Percentiles rank a stretch among this genome's conserved stretches.
phyloP scores from a whole-genome alignment of 2,329 filamentous ascomycete genomes.

The Colletotrichum spinosum region DNA sequence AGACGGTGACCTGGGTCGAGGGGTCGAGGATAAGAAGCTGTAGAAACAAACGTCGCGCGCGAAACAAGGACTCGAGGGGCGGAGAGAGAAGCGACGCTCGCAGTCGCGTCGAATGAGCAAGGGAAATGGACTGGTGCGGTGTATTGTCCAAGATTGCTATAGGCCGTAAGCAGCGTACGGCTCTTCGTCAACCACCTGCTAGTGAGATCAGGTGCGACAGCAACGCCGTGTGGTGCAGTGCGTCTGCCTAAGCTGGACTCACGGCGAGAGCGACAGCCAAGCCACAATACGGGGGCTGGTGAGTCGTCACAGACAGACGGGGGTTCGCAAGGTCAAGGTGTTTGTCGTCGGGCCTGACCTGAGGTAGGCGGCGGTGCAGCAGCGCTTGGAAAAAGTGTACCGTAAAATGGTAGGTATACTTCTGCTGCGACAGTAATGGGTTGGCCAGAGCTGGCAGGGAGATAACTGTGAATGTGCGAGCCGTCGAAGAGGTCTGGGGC shows the following conservation, averaged over 20 bases:
- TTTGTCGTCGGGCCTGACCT: constrained; percentile 22
- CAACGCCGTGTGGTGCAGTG: constrained; percentile 5
- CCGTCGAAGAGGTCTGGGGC: neutral
- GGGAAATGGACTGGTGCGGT: neutral
- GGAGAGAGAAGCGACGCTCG: neutral
- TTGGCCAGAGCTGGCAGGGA: no score
- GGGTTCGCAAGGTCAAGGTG: constrained; percentile 15
- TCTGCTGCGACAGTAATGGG: no score
- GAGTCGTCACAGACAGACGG: constrained; percentile 25
- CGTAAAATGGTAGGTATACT: no score
- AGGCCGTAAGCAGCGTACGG: constrained; percentile 9
- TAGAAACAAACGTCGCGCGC: constrained; percentile 20
- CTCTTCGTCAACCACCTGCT: neutral
- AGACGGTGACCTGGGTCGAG: constrained; percentile 23
- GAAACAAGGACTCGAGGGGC: constrained; percentile 7
- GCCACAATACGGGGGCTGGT: constrained; percentile 37
- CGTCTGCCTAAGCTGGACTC: constrained; percentile 7
- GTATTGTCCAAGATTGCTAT: constrained; percentile 1
- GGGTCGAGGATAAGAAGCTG: constrained; percentile 10
- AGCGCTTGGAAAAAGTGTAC: neutral
- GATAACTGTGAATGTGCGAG: no score
- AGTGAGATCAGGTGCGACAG: constrained; percentile 10
- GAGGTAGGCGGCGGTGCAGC: constrained; percentile 18
- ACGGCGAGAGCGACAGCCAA: constrained; percentile 33
- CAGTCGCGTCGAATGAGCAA: neutral